Evolutionary conservation across 2,329 filamentous ascomycete species (phyloP).

Genomic region (Monosporascus sp.): DNA sequence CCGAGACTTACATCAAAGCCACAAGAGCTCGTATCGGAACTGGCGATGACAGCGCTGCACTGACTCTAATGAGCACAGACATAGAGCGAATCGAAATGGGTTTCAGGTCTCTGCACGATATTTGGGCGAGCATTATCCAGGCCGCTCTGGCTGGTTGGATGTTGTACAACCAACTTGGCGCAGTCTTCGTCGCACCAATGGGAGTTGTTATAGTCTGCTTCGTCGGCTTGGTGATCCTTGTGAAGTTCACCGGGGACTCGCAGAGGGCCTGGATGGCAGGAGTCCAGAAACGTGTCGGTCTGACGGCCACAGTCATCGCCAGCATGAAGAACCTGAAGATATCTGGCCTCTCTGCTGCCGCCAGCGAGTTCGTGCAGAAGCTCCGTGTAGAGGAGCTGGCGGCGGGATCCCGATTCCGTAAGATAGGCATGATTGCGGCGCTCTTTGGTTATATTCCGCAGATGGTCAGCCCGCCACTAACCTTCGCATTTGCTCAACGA

Average conservation of each 20-base stretch:
- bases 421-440: conserved; percentile 30
- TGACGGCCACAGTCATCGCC: conserved; percentile 30
- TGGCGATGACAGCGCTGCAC: conserved; percentile 30
- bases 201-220: conserved; percentile 29
- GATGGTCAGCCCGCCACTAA: conserved; percentile 20
- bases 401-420: conserved; percentile 30
- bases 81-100: conserved; percentile 35
- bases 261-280: conserved; percentile 29
- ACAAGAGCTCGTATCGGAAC: neutral
- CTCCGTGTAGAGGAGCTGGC: conserved; percentile 32
- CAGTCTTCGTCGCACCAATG: conserved; percentile 41
- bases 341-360: conserved; percentile 28
- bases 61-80: conserved; percentile 43
- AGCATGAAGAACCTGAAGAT: conserved; percentile 40
- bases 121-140: conserved; percentile 35
- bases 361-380: conserved; percentile 24
- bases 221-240: conserved; percentile 16
- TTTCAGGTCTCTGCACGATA: conserved; percentile 29
- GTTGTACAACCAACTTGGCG: conserved; percentile 39
- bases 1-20: conserved; percentile 1
- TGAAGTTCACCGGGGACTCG: conserved; percentile 13
- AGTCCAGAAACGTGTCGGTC: conserved; percentile 27
- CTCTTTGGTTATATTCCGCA: conserved; percentile 19
- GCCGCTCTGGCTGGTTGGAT: conserved; percentile 40
- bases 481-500: conserved; percentile 25